A percentile compares a stretch with the other conserved stretches of the same genome.
Conservation (phyloP, 2,329 filamentous ascomycete genomes). For the Diaporthe sp. region DNA sequence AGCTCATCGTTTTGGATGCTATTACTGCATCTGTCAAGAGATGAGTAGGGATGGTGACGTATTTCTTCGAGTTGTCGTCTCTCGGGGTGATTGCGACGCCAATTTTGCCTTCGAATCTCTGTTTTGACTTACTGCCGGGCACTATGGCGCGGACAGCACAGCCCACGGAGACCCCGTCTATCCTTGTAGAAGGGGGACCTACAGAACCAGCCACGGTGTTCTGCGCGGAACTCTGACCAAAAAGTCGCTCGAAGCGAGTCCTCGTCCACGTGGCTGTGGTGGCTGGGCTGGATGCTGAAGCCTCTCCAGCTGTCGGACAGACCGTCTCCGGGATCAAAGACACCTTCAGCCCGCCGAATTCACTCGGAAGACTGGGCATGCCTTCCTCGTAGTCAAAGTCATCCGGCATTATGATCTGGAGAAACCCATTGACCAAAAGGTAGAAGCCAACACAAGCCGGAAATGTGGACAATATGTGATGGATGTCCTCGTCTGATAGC, state of each 20-base stretch:
- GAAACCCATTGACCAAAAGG: neutral
- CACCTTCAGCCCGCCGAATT: neutral
- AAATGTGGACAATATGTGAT: neutral
- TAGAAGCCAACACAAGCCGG: neutral
- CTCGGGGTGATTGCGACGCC: neutral
- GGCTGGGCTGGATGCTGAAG: neutral
- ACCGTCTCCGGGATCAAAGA: neutral
- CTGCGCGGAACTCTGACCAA: neutral
- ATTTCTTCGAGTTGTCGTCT: neutral
- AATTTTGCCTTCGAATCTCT: neutral
- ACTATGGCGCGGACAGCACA: neutral
- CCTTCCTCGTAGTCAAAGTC: neutral
- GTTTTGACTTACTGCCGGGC: neutral
- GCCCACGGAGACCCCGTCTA: neutral
- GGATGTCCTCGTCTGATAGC: neutral
- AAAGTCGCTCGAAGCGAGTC: neutral
- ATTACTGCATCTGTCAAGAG: neutral
- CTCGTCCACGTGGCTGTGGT: neutral
- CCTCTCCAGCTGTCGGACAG: conserved; percentile 2
- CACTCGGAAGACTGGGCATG: neutral
- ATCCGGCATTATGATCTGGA: neutral
- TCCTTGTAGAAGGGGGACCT: too few relatives aligned
- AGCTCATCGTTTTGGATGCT: neutral
- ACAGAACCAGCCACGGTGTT: neutral
- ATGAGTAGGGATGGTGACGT: neutral